These are phyloP conservation scores for Pleurotus tuber-regium DNA, from an alignment of 768 basidiomycete genomes.

Conservation along the genomic window DNA sequence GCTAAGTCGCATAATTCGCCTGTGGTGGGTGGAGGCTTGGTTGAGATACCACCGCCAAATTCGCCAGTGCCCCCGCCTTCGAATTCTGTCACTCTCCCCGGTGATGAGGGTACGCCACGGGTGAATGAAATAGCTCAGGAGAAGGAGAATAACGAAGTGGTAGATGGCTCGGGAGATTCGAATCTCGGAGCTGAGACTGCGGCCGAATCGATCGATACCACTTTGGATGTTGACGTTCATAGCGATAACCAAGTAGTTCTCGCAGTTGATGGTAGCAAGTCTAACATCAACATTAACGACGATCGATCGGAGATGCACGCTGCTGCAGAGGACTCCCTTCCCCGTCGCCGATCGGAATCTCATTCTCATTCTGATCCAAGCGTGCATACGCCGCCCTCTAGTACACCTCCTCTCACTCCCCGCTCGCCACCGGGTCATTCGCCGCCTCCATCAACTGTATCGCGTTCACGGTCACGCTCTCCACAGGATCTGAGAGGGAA, in stretches of 20 bases:
- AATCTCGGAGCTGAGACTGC: constrained; percentile 27
- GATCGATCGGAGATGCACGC: not conserved
- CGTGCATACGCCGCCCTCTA: not conserved
- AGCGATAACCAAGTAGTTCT: not conserved
- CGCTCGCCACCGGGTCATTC: not conserved
- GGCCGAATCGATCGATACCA: not conserved
- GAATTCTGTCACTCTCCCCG: too few relatives aligned
- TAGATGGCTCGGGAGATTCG: too few relatives aligned
- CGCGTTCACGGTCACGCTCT: constrained; percentile 3
- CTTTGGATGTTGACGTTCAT: not conserved
- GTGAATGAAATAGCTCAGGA: too few relatives aligned
- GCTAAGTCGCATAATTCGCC: constrained; percentile 13
- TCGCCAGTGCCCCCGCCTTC: constrained; percentile 9
- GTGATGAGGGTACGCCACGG: too few relatives aligned
- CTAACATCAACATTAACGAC: not conserved
- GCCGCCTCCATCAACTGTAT: not conserved
- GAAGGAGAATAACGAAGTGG: too few relatives aligned
- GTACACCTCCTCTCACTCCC: constrained; percentile 6
- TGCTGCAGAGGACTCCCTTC: not conserved
- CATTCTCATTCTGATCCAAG: not conserved
- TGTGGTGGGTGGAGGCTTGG: too few relatives aligned
- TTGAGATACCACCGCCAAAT: constrained; percentile 6
- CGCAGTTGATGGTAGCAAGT: not conserved
- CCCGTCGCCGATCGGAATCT: constrained; percentile 4
- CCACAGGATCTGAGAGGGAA: not conserved